Percentiles rank a stretch among this genome's conserved stretches.
These are phyloP conservation scores for Pistacia vera DNA, from an alignment of 345 rosid genomes.

Conservation along the genomic window DNA sequence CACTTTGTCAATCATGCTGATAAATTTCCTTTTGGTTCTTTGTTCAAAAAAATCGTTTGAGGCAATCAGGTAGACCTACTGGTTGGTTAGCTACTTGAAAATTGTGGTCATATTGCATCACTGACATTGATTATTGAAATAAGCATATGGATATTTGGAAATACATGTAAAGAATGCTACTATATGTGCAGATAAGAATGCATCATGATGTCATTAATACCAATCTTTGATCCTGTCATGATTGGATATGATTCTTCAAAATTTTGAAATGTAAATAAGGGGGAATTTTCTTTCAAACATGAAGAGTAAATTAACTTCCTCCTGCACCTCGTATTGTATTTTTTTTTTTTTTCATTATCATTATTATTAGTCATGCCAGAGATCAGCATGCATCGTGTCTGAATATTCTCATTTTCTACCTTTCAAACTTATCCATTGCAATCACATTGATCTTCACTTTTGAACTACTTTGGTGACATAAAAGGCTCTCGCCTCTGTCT, in stretches of 20 bases:
- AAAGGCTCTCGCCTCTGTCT: background rate
- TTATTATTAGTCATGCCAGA: background rate
- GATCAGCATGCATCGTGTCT: background rate
- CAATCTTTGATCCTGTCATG: background rate
- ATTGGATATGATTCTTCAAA: background rate
- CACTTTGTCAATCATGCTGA: constrained; percentile 9
- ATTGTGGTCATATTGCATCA: background rate
- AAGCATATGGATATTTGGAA: background rate
- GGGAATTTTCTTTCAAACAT: constrained; percentile 1
- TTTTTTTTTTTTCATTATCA: background rate
- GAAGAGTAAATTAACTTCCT: background rate
- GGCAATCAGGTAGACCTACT: background rate
- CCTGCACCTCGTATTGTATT: background rate
- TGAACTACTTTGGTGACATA: background rate
- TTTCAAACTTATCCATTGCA: background rate
- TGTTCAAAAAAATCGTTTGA: background rate
- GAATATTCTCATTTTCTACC: background rate
- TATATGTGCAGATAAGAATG: background rate
- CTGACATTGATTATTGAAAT: background rate
- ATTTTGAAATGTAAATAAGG: background rate
- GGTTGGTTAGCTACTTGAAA: background rate
- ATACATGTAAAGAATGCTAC: background rate
- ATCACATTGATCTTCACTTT: background rate
- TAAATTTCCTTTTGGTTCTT: background rate
- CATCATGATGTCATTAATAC: background rate